Evolutionary conservation across 2,329 filamentous ascomycete species (phyloP).

Genomic region (Endoconidiophora polonica): DNA sequence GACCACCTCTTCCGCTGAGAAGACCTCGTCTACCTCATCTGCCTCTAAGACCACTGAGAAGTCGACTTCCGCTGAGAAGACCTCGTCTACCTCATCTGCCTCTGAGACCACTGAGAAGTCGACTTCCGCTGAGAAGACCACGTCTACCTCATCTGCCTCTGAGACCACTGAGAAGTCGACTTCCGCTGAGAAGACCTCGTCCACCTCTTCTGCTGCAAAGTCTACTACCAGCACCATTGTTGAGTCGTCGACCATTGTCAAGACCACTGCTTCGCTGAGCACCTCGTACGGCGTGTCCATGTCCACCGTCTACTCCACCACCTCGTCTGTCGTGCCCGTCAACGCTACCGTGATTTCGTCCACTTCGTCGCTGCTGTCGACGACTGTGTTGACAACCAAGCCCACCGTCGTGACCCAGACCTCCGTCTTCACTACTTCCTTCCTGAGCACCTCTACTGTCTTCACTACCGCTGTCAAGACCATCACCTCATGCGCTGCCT

Average conservation of each 20-base stretch:
- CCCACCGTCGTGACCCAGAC: slow-evolving; percentile 12
- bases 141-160: slow-evolving; percentile 3
- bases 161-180: slow-evolving; percentile 12
- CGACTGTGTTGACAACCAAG: slow-evolving; percentile 9
- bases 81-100: slow-evolving; percentile 13
- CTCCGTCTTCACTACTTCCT: slow-evolving; percentile 20
- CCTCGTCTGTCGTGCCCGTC: slow-evolving; percentile 10
- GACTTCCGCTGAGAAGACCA: neutral
- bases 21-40: slow-evolving; percentile 12
- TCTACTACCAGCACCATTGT: slow-evolving; percentile 15
- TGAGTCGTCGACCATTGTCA: slow-evolving; percentile 18
- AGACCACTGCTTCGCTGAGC: slow-evolving; percentile 12
- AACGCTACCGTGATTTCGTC: slow-evolving; percentile 10
- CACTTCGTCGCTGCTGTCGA: slow-evolving; percentile 9
- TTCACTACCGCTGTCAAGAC: slow-evolving; percentile 33
- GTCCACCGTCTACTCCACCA: slow-evolving; percentile 9
- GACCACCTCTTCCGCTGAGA: slow-evolving; percentile 12
- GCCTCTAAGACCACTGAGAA: slow-evolving; percentile 15
- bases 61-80: slow-evolving; percentile 4
- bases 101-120: slow-evolving; percentile 15
- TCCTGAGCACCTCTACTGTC: slow-evolving; percentile 31
- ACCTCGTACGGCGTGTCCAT: slow-evolving; percentile 8
- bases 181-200: neutral
- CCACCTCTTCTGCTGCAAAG: slow-evolving; percentile 7
- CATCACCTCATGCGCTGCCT: slow-evolving; percentile 31